Conservation (phyloP, 2,329 filamentous ascomycete species). For the Penicillium sp. region DNA sequence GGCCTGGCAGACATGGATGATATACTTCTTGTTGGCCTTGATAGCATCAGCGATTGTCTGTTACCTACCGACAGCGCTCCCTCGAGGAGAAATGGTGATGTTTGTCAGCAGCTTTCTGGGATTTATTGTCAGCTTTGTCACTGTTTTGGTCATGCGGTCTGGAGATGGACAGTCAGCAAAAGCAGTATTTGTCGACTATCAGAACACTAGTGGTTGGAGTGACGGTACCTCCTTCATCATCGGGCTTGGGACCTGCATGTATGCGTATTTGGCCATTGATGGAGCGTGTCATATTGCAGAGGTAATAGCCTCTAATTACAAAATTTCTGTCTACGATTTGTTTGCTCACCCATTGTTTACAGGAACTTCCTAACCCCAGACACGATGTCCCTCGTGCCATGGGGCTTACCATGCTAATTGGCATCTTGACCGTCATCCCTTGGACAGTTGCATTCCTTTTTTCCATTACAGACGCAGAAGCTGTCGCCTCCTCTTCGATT, state of each 20-base stretch:
- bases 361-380: background rate
- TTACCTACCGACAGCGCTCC: constrained; percentile 13
- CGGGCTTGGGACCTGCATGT: constrained; percentile 36
- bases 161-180: background rate
- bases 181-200: background rate
- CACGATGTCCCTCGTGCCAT: background rate
- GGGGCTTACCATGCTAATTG: background rate
- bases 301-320: constrained; percentile 13
- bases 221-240: constrained; percentile 33
- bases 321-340: background rate
- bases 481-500: background rate
- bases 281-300: constrained; percentile 35
- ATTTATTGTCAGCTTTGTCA: constrained; percentile 37
- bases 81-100: constrained; percentile 23
- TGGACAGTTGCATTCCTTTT: constrained; percentile 2
- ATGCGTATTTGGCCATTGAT: constrained; percentile 34
- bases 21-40: background rate
- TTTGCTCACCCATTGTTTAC: background rate
- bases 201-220: constrained; percentile 36
- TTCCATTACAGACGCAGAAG: background rate
- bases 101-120: constrained; percentile 28
- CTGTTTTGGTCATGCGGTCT: constrained; percentile 30
- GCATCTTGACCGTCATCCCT: background rate
- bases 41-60: background rate
- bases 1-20: background rate